phyloP scores from a whole-genome alignment of 176 grass and related monocot species.

The Raddia guianensis region DNA sequence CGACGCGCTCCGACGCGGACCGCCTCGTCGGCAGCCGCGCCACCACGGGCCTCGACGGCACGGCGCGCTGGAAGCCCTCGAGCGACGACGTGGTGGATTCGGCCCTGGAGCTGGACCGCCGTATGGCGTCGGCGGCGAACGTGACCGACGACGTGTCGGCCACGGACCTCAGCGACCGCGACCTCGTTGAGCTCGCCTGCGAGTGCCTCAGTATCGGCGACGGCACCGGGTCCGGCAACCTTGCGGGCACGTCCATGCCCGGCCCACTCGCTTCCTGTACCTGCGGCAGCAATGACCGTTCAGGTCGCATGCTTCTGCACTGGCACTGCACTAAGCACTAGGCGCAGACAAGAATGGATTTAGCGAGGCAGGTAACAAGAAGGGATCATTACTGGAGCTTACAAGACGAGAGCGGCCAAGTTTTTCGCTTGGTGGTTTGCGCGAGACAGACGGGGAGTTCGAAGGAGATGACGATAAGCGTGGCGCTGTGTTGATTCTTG shows the following conservation, averaged over 20 bases:
- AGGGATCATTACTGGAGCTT: conserved; percentile 33
- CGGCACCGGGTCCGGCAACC: conserved; percentile 54
- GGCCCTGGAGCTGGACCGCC: conserved; percentile 40
- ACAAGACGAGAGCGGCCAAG: conserved; percentile 9
- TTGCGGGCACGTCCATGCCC: conserved; percentile 31
- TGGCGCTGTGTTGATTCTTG: not conserved
- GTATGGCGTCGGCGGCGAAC: conserved; percentile 40
- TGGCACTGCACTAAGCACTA: not conserved
- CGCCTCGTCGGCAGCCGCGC: conserved; percentile 39
- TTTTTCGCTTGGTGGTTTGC: conserved; percentile 43
- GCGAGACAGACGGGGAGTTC: conserved; percentile 32
- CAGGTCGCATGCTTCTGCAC: conserved; percentile 36
- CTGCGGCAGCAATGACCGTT: conserved; percentile 13
- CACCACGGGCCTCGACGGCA: conserved; percentile 41
- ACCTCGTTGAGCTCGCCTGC: conserved; percentile 12
- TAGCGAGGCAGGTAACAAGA: conserved; percentile 30
- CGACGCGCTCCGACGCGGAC: conserved; percentile 62
- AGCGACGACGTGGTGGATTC: conserved; percentile 31
- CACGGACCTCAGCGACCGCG: conserved; percentile 45
- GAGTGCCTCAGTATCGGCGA: conserved; percentile 59
- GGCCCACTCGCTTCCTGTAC: conserved; percentile 8
- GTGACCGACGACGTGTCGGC: conserved; percentile 48
- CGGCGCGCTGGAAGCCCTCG: conserved; percentile 45
- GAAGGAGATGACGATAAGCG: not conserved
- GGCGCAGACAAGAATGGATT: conserved; percentile 7